These are phyloP conservation scores for Aspergillus quadrilineatus DNA, from an alignment of 2,329 filamentous ascomycete species.

Conservation along the genomic window DNA sequence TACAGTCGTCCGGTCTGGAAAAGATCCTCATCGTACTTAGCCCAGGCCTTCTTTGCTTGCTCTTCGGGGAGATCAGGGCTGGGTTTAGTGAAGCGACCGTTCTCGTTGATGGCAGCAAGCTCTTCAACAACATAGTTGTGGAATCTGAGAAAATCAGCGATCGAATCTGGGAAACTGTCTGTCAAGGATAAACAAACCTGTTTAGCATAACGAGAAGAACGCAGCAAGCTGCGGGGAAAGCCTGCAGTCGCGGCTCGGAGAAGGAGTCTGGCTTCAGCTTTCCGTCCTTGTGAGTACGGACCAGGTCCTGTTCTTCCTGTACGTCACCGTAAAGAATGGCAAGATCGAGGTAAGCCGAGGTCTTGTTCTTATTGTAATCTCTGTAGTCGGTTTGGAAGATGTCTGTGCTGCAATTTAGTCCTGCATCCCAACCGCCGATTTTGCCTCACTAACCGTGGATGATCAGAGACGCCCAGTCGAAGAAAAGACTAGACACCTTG, in stretches of 20 bases:
- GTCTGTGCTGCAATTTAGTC: conserved; percentile 41
- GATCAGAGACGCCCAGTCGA: conserved; percentile 71
- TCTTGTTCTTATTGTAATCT: conserved; percentile 62
- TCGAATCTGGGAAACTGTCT: background rate
- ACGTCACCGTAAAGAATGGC: conserved; percentile 69
- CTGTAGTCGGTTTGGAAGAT: conserved; percentile 68
- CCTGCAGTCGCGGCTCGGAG: conserved; percentile 67
- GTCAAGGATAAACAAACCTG: conserved; percentile 22
- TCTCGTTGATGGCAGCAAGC: conserved; percentile 82
- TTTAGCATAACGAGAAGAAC: conserved; percentile 72
- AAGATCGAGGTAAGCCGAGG: conserved; percentile 70
- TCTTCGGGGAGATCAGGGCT: conserved; percentile 51
- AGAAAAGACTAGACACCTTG: conserved; percentile 69
- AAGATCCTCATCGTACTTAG: conserved; percentile 71
- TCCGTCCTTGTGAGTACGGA: conserved; percentile 66
- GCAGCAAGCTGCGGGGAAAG: conserved; percentile 69
- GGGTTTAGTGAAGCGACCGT: conserved; percentile 71
- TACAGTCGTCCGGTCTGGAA: conserved; percentile 74
- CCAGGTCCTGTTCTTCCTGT: conserved; percentile 49
- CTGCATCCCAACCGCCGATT: background rate
- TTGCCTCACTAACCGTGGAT: conserved; percentile 58
- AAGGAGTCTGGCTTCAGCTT: conserved; percentile 72
- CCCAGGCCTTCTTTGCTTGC: conserved; percentile 53
- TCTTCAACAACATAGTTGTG: conserved; percentile 84
- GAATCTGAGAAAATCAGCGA: conserved; percentile 48